phyloP scores from a whole-genome alignment of 1,284 basidiomycete species.

The Apiotrichum gamsii region DNA sequence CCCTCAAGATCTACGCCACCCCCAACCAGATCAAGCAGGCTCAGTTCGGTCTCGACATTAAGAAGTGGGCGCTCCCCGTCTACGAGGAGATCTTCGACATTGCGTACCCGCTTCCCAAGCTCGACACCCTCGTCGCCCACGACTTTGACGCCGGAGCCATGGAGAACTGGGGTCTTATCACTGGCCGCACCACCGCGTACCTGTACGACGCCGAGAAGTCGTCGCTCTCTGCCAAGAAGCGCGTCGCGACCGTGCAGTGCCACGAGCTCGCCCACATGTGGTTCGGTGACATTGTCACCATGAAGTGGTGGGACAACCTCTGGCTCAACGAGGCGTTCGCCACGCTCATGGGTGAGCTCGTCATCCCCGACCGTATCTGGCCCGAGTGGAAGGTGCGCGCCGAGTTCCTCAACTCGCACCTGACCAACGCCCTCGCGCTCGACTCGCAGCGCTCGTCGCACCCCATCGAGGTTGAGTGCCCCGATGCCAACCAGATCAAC shows the following conservation, averaged over 20 bases:
- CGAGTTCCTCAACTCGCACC: slow-evolving; percentile 53
- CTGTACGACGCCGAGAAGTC: slow-evolving; percentile 72
- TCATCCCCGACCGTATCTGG: slow-evolving; percentile 65
- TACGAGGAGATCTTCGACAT: slow-evolving; percentile 91
- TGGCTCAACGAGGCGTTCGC: slow-evolving; percentile 75
- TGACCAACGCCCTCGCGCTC: slow-evolving; percentile 62
- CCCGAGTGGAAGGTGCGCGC: slow-evolving; percentile 54
- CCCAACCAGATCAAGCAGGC: slow-evolving; percentile 69
- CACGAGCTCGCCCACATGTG: slow-evolving; percentile 51
- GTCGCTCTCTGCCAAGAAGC: slow-evolving; percentile 71
- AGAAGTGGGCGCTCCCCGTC: slow-evolving; percentile 75
- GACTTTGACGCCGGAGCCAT: slow-evolving; percentile 91
- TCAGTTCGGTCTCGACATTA: slow-evolving; percentile 75
- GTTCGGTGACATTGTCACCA: slow-evolving; percentile 88
- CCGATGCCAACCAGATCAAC: slow-evolving; percentile 78
- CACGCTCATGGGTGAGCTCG: slow-evolving; percentile 76
- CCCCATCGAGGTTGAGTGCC: slow-evolving; percentile 88
- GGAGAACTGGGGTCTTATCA: slow-evolving; percentile 96
- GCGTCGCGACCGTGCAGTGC: slow-evolving; percentile 58
- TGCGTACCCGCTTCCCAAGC: slow-evolving; percentile 85
- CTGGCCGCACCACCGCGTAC: slow-evolving; percentile 76
- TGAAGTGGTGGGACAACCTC: slow-evolving; percentile 90
- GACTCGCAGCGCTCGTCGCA: slow-evolving; percentile 90
- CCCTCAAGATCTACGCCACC: slow-evolving; percentile 85
- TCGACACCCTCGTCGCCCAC: slow-evolving; percentile 73